These are phyloP conservation scores for Leptographium radiaticola DNA, from an alignment of 2,329 filamentous ascomycete species.

Conservation along the genomic window DNA sequence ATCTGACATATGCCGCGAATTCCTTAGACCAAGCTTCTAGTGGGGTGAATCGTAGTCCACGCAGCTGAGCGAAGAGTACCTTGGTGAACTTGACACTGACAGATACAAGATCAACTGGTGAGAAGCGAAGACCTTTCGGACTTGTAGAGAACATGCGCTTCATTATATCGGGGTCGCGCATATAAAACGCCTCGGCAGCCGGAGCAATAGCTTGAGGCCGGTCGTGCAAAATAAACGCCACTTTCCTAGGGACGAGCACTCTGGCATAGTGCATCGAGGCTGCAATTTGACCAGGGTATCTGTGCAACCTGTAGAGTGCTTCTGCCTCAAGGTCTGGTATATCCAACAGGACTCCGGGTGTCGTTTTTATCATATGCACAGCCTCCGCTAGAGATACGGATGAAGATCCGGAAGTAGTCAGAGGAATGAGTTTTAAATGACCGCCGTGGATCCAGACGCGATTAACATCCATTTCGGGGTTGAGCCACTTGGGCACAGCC, in stretches of 20 bases:
- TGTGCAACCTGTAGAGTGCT: constrained; percentile 76
- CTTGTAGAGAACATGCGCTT: constrained; percentile 46
- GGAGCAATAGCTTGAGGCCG: constrained; percentile 67
- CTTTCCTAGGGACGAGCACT: constrained; percentile 63
- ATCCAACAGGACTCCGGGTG: constrained; percentile 48
- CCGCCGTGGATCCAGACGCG: constrained; percentile 80
- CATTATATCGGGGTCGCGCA: constrained; percentile 68
- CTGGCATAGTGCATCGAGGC: constrained; percentile 65
- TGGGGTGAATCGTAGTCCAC: constrained; percentile 68
- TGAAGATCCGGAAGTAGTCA: not conserved
- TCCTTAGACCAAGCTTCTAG: constrained; percentile 37
- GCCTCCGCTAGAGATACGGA: constrained; percentile 53
- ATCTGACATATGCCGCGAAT: constrained; percentile 15
- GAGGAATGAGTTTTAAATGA: constrained; percentile 7
- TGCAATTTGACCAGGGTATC: constrained; percentile 66
- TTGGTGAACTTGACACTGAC: constrained; percentile 74
- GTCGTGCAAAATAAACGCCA: constrained; percentile 66
- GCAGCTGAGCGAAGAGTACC: constrained; percentile 80
- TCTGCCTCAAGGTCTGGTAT: constrained; percentile 70
- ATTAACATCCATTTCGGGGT: constrained; percentile 77
- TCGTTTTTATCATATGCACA: constrained; percentile 42
- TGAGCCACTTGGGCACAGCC: constrained; percentile 78
- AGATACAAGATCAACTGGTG: constrained; percentile 66
- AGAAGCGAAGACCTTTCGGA: constrained; percentile 33
- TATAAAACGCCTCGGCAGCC: constrained; percentile 82